These are phyloP conservation scores for Pichia sp. DNA, from an alignment of 1,139 yeast species.

Conservation along the genomic window DNA sequence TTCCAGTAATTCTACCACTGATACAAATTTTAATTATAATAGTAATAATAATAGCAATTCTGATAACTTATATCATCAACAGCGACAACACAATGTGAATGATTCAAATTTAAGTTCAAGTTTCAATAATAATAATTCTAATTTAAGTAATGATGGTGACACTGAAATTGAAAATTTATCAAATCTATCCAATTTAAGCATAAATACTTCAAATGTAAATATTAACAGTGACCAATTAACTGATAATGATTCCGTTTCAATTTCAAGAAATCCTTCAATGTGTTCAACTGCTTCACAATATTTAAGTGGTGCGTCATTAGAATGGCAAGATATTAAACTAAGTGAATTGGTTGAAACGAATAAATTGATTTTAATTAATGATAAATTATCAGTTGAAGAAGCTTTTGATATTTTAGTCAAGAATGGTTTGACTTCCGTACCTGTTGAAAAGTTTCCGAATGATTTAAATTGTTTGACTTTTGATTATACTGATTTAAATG, in stretches of 20 bases:
- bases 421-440: constrained; percentile 76
- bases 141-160: not conserved
- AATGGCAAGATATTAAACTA: constrained; percentile 71
- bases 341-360: constrained; percentile 72
- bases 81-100: not conserved
- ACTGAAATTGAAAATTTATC: not conserved
- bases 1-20: constrained; percentile 10
- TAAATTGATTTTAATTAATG: constrained; percentile 64
- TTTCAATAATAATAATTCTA: not conserved
- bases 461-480: constrained; percentile 72
- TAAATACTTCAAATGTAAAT: not conserved
- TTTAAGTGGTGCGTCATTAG: constrained; percentile 31
- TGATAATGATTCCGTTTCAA: not conserved
- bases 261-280: constrained; percentile 30
- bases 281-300: constrained; percentile 24
- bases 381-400: constrained; percentile 64
- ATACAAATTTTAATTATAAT: not conserved
- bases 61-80: not conserved
- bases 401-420: constrained; percentile 74
- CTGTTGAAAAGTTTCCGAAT: constrained; percentile 52
- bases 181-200: not conserved
- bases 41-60: not conserved
- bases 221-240: not conserved
- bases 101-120: not conserved
- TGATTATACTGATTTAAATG: constrained; percentile 86